Evolutionary conservation across 23 red algal species (phyloP).

Genomic region (Rhodosorus marinus): DNA sequence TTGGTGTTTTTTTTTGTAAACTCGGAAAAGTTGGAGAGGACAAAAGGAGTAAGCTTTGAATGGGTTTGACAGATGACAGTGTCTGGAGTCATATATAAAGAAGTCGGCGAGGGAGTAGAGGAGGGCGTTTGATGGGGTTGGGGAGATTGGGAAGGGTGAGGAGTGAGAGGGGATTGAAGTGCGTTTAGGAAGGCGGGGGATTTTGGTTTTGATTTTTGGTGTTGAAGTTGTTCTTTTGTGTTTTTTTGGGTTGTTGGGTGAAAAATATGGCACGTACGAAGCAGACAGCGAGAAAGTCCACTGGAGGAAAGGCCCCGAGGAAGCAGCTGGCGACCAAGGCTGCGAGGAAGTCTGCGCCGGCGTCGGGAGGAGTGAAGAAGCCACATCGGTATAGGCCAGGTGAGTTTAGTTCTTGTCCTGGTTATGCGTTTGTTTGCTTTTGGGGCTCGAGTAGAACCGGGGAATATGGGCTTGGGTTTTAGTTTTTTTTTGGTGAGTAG

Average conservation of each 20-base stretch:
- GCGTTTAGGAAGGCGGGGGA: too few species aligned
- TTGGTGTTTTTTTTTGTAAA: too few species aligned
- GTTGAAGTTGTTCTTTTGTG: background rate
- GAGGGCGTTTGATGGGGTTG: background rate
- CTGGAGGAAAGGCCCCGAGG: slow-evolving; percentile 94
- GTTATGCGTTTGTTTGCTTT: background rate
- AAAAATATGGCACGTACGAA: slow-evolving; percentile 89
- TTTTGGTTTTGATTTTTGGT: background rate
- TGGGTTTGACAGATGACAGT: too few species aligned
- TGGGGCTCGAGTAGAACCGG: background rate
- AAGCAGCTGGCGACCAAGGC: slow-evolving; percentile 99
- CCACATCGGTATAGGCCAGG: slow-evolving; percentile 99
- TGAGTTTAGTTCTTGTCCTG: too few species aligned
- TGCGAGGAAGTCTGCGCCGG: slow-evolving; percentile 92
- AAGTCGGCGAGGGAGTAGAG: background rate
- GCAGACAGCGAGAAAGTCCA: slow-evolving; percentile 99
- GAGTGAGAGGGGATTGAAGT: background rate
- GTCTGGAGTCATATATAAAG: too few species aligned
- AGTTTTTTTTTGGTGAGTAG: background rate
- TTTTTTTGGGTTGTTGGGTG: background rate
- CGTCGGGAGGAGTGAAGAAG: slow-evolving; percentile 96
- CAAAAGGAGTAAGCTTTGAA: too few species aligned
- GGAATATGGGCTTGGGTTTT: background rate
- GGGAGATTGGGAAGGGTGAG: background rate
- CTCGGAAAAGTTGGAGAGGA: too few species aligned